phyloP scores from a whole-genome alignment of 768 basidiomycete species.

The Lanmaoa rubissima region DNA sequence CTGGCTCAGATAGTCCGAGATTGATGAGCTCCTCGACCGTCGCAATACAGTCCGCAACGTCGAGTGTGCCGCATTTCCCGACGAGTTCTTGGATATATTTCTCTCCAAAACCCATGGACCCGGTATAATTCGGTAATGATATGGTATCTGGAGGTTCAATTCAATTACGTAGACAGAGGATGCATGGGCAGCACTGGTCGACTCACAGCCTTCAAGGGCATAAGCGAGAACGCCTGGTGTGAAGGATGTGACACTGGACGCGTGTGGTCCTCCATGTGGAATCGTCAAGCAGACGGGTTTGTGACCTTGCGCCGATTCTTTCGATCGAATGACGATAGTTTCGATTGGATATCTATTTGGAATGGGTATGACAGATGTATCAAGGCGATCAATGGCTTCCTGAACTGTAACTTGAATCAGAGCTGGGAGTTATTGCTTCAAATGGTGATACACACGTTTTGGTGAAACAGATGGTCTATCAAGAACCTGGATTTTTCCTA shows the following conservation, averaged over 20 bases:
- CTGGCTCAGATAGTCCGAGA: constrained; percentile 47
- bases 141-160: constrained; percentile 45
- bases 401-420: constrained; percentile 34
- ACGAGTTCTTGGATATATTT: constrained; percentile 51
- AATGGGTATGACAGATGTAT: constrained; percentile 46
- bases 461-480: constrained; percentile 41
- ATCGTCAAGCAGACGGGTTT: constrained; percentile 48
- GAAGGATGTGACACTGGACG: constrained; percentile 46
- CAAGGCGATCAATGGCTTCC: constrained; percentile 40
- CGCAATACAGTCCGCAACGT: constrained; percentile 63
- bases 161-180: neutral
- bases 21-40: constrained; percentile 50
- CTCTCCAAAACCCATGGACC: constrained; percentile 66
- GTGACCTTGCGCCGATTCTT: constrained; percentile 11
- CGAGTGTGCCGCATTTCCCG: constrained; percentile 60
- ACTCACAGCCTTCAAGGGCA: constrained; percentile 61
- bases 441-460: constrained; percentile 33
- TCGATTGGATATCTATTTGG: constrained; percentile 51
- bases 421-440: neutral
- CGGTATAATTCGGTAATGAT: constrained; percentile 64
- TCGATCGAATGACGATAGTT: constrained; percentile 49
- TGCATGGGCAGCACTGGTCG: neutral
- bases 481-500: constrained; percentile 38
- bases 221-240: constrained; percentile 41
- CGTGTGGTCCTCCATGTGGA: constrained; percentile 68